These are phyloP conservation scores for Gillenia trifoliata DNA, from an alignment of 306 rosid species.

Conservation along the genomic window DNA sequence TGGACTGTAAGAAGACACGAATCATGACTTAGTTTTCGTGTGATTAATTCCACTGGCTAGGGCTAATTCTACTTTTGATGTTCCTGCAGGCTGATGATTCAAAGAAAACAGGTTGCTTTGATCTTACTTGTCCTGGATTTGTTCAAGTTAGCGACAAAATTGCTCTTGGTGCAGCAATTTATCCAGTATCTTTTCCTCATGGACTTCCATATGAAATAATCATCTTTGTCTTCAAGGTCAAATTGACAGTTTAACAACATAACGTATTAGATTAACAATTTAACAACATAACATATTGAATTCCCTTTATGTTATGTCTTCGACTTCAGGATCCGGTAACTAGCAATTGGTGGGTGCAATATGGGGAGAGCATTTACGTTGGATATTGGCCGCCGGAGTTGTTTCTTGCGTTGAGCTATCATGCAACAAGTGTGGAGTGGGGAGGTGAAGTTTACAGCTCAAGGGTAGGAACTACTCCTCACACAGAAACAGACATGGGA, in stretches of 20 bases:
- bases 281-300: neutral
- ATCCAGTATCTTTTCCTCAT: slow-evolving; percentile 17
- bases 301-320: neutral
- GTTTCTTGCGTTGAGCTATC: slow-evolving; percentile 18
- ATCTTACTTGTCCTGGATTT: slow-evolving; percentile 33
- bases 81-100: slow-evolving; percentile 21
- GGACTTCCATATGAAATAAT: slow-evolving; percentile 28
- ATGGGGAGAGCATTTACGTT: slow-evolving; percentile 38
- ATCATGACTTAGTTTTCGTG: neutral
- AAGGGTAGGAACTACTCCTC: slow-evolving; percentile 37
- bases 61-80: neutral
- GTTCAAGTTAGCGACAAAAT: slow-evolving; percentile 26
- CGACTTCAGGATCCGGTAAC: slow-evolving; percentile 40
- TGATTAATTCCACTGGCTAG: neutral
- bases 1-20: slow-evolving; percentile 26
- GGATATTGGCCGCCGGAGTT: slow-evolving; percentile 69
- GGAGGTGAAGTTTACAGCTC: slow-evolving; percentile 74
- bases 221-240: slow-evolving; percentile 22
- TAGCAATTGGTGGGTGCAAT: slow-evolving; percentile 68
- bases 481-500: slow-evolving; percentile 61
- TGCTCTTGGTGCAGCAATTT: slow-evolving; percentile 33
- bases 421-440: slow-evolving; percentile 63
- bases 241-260: neutral
- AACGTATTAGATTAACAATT: too few species aligned
- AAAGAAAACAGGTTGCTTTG: slow-evolving; percentile 31